Conservation (phyloP, 306 rosid genomes). For the Cucumis melo region DNA sequence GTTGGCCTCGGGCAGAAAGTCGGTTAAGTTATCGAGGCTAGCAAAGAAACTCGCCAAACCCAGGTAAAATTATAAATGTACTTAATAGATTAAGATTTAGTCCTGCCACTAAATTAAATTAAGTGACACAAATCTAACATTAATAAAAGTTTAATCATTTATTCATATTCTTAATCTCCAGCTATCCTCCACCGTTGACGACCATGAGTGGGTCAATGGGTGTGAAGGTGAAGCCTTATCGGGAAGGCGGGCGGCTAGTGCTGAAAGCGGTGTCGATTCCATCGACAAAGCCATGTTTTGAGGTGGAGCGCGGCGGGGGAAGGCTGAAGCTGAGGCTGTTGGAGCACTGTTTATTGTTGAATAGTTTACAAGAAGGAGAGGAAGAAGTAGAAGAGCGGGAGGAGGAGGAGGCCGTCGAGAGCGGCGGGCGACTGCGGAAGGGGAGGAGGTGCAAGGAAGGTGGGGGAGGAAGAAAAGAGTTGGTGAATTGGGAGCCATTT, state of each 20-base stretch:
- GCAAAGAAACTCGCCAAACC: neutral
- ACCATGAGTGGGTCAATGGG: constrained; percentile 35
- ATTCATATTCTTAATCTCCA: neutral
- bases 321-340: constrained; percentile 9
- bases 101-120: too few relatives aligned
- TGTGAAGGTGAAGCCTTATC: constrained; percentile 42
- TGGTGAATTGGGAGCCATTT: constrained; percentile 33
- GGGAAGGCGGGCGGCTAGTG: constrained; percentile 67
- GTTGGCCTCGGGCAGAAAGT: neutral
- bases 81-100: neutral
- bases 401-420: constrained; percentile 26
- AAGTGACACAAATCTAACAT: too few relatives aligned
- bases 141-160: too few relatives aligned
- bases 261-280: constrained; percentile 34
- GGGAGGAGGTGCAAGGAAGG: constrained; percentile 55
- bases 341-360: neutral
- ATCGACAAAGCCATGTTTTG: constrained; percentile 21
- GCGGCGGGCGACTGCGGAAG: constrained; percentile 28
- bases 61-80: neutral
- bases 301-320: constrained; percentile 21
- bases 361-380: constrained; percentile 4
- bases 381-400: constrained; percentile 10
- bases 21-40: neutral
- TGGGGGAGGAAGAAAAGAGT: constrained; percentile 23
- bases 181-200: constrained; percentile 60